Base-by-base conservation (phyloP, 2,329 filamentous ascomycete species). In the Beauveria sp. region DNA sequence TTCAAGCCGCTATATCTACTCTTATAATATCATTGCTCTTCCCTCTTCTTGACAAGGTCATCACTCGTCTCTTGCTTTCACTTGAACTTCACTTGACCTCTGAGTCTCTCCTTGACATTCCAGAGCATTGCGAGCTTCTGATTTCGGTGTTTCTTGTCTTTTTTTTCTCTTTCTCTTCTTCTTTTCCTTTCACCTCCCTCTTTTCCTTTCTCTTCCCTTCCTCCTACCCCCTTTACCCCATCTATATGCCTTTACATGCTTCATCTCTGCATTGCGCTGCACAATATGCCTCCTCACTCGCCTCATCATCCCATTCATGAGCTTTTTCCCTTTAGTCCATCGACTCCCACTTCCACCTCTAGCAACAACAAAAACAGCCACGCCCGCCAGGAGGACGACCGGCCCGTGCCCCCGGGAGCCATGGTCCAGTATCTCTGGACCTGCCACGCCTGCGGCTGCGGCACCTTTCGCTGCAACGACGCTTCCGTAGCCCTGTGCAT, bases 101-200 rank as follows among this genome's bases (percentile, higher is more conserved):
- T 60, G 57, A 52, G 48, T 42, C 57, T 60, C 57, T 60, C 57
- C 3, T 60, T 60, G 3, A 53, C 34, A 9, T 60, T 53, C 57
- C 57, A 60, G 57, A 60, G 48, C 31, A 46, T 28, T 59, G 24
- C 26, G 24, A 40, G 31, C 12, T 34, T 34, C 31, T 34, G 31
- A 34, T 34, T 34, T 34, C 12, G 12, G 5, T 34, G 31, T 34
- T 34, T 24, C 6, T 14, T 20, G 6, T 28, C 42, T n/a, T 20
- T 24, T 4, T 38, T 10, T n/a, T 9, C 2, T 20, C 34, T 31
- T 24, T 4, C 3, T 12, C 2, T 6, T 52, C 10, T 34, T 42
- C 9, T 46, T 9, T 50, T 53, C 20, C 24, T 34, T 14, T 14
- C 12, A 2, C 28, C 16, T 14, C 6, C 12, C 10, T 20, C 20